Evolutionary conservation across 495 filamentous ascomycete genomes (phyloP).

Genomic region (Glonium stellatum): DNA sequence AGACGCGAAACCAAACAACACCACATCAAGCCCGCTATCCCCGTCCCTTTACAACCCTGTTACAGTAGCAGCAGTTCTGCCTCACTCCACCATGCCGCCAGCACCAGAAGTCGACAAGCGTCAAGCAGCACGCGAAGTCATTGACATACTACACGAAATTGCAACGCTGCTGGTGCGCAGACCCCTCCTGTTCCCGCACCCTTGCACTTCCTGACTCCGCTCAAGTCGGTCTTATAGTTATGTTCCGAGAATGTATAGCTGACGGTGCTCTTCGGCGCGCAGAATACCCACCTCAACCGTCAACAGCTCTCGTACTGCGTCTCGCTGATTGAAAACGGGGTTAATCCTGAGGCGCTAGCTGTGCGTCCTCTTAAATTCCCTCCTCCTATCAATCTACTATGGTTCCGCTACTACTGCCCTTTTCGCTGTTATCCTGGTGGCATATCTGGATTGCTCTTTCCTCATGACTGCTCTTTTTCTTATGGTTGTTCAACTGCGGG

Average conservation of each 20-base stretch:
- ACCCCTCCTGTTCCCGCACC: background rate
- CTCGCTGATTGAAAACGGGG: slow-evolving; percentile 92
- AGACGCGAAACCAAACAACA: too few relatives aligned
- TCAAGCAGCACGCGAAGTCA: slow-evolving; percentile 86
- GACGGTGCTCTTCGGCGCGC: slow-evolving; percentile 6
- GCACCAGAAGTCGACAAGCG: slow-evolving; percentile 56
- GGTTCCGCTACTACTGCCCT: too few relatives aligned
- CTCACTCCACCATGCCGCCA: slow-evolving; percentile 11
- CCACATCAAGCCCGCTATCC: too few relatives aligned
- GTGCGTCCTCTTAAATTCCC: slow-evolving; percentile 46
- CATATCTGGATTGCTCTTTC: too few relatives aligned
- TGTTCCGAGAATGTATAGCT: background rate
- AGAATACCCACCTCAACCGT: slow-evolving; percentile 92
- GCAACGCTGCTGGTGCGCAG: slow-evolving; percentile 76
- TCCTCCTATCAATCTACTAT: background rate
- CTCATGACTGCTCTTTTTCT: too few relatives aligned
- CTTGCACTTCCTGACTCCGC: slow-evolving; percentile 3
- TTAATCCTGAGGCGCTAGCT: slow-evolving; percentile 90
- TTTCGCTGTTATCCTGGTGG: too few relatives aligned
- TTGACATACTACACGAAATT: slow-evolving; percentile 93
- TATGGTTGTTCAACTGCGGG: background rate
- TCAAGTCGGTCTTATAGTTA: background rate
- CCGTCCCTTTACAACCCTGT: too few relatives aligned
- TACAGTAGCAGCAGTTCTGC: background rate
- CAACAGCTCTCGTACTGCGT: slow-evolving; percentile 89